A percentile compares a stretch with the other conserved stretches of the same genome.
Evolutionary conservation across 1,284 basidiomycete species (phyloP).

Genomic region (Cutaneotrichosporon dermatis): DNA sequence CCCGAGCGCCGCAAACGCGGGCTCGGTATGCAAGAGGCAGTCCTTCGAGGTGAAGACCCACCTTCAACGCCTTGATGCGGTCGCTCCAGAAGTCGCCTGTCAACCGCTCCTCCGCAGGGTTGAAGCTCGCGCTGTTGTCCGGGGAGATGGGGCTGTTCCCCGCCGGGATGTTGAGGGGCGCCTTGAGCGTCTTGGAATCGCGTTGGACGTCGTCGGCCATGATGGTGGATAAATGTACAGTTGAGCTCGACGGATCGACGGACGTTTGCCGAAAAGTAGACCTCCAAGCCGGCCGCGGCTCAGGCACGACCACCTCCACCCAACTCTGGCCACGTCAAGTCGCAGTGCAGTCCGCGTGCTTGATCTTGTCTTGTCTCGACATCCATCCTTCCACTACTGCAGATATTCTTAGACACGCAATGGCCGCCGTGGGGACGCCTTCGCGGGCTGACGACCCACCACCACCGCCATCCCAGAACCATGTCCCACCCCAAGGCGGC

Average conservation of each 20-base stretch:
- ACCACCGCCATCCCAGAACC: background rate
- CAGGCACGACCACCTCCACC: background rate
- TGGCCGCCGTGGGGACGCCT: background rate
- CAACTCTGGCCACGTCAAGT: background rate
- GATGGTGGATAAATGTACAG: background rate
- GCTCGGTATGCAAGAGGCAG: no score
- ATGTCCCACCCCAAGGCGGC: background rate
- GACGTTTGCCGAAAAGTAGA: background rate
- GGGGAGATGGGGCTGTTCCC: slow-evolving; percentile 29
- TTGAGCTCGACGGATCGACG: background rate
- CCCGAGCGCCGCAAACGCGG: no score
- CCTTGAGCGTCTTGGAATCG: background rate
- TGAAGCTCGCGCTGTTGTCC: slow-evolving; percentile 6
- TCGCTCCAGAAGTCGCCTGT: slow-evolving; percentile 26
- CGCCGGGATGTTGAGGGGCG: slow-evolving; percentile 27
- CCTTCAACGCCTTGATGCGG: slow-evolving; percentile 26
- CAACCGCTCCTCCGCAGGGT: slow-evolving; percentile 16
- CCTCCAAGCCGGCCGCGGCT: background rate
- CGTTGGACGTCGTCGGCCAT: slow-evolving; percentile 14
- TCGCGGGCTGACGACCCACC: background rate
- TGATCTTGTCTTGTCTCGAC: background rate
- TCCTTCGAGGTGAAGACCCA: slow-evolving; percentile 7
- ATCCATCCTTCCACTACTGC: background rate
- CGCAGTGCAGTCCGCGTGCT: no score
- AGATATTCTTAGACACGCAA: background rate